Conservation (phyloP, 257 asterid species). For the Solanum etuberosum region DNA sequence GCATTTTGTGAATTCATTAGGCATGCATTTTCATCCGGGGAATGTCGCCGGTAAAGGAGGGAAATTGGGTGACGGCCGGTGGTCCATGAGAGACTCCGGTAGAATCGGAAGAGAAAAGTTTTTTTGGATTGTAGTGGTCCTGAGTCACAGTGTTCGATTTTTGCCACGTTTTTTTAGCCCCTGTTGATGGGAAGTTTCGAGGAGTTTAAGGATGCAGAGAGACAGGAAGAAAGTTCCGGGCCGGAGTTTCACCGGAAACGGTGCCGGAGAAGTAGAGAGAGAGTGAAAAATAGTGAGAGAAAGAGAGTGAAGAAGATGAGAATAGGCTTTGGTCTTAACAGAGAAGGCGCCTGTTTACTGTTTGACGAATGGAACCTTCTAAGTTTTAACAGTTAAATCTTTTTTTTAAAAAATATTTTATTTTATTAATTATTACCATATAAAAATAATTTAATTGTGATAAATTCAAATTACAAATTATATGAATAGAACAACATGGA, state of each 20-base stretch:
- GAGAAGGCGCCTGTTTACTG: neutral
- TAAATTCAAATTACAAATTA: neutral
- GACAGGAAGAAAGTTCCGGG: neutral
- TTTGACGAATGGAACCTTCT: neutral
- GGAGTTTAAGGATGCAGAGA: neutral
- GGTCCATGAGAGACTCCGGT: slow-evolving; percentile 27
- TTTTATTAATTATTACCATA: neutral
- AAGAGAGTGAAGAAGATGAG: neutral
- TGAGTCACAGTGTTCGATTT: neutral
- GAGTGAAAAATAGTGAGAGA: neutral
- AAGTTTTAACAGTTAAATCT: neutral
- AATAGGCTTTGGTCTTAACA: neutral
- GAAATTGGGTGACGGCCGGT: neutral
- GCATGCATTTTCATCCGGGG: slow-evolving; percentile 8
- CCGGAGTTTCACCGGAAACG: neutral
- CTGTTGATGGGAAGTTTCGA: neutral
- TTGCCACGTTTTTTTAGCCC: neutral
- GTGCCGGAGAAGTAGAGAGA: neutral
- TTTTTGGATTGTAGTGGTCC: neutral
- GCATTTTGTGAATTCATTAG: neutral
- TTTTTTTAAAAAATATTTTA: neutral
- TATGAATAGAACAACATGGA: neutral
- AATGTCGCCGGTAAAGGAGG: slow-evolving; percentile 10
- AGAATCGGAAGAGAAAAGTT: neutral
- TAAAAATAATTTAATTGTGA: neutral